Conservation (phyloP, 192 early-diverging fungal species). For the Backusella liffmaniae region DNA sequence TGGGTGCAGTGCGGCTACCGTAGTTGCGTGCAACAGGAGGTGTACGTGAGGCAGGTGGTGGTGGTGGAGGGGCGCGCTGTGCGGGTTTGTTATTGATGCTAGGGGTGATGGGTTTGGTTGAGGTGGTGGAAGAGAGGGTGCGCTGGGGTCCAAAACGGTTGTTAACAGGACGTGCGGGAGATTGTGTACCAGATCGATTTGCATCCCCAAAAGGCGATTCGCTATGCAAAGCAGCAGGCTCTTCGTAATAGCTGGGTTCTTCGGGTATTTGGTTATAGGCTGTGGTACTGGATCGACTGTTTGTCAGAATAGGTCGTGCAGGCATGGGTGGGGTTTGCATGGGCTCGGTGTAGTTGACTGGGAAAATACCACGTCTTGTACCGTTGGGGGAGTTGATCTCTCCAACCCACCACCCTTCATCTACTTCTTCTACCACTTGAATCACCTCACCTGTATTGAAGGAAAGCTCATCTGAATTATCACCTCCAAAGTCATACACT, state of each 20-base stretch:
- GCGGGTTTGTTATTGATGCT: neutral
- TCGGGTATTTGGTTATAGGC: neutral
- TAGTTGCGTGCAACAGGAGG: neutral
- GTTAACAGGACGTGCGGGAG: neutral
- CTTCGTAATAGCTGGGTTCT: neutral
- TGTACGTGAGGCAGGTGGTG: slow-evolving; percentile 14
- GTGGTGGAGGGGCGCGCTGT: slow-evolving; percentile 11
- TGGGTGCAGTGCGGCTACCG: neutral
- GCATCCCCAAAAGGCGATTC: neutral
- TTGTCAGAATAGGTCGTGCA: neutral
- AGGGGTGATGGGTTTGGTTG: neutral
- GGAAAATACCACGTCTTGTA: slow-evolving; percentile 79
- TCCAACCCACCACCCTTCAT: slow-evolving; percentile 96
- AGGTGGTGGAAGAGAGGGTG: neutral
- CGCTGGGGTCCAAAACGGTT: neutral
- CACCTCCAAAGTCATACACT: slow-evolving; percentile 82
- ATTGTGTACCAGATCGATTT: neutral
- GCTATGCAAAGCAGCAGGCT: neutral
- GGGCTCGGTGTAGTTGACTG: slow-evolving; percentile 86
- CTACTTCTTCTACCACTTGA: slow-evolving; percentile 81
- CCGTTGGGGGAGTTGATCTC: slow-evolving; percentile 53
- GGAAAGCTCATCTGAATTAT: slow-evolving; percentile 76
- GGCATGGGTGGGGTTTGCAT: slow-evolving; percentile 14
- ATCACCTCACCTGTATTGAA: slow-evolving; percentile 87
- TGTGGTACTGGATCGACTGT: neutral